Evolutionary conservation across 1,284 basidiomycete genomes (phyloP).

Genomic region (Cronartium ribicola): DNA sequence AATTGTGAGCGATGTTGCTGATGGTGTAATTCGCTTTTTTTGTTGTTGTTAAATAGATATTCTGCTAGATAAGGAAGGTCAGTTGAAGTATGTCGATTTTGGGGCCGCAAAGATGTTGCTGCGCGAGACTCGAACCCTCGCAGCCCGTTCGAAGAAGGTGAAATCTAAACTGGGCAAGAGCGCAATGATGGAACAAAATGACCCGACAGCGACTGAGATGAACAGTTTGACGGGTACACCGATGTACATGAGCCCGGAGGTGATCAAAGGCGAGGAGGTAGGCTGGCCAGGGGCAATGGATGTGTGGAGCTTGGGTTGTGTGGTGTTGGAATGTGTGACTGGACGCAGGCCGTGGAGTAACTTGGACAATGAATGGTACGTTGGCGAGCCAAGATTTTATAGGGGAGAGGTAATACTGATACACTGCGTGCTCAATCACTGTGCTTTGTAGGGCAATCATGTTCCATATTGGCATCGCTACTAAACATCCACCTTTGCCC

Average conservation of each 20-base stretch:
- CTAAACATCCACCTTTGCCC: slow-evolving; percentile 91
- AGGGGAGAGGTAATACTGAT: not conserved
- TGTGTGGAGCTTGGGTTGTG: slow-evolving; percentile 94
- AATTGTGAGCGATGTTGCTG: not conserved
- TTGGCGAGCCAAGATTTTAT: slow-evolving; percentile 21
- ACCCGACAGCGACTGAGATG: slow-evolving; percentile 53
- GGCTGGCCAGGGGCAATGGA: slow-evolving; percentile 95
- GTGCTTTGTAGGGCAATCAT: slow-evolving; percentile 76
- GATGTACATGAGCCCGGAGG: slow-evolving; percentile 99
- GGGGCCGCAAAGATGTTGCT: slow-evolving; percentile 96
- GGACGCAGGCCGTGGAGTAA: slow-evolving; percentile 98
- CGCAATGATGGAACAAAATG: slow-evolving; percentile 48
- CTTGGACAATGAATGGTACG: slow-evolving; percentile 95
- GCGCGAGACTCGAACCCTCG: slow-evolving; percentile 80
- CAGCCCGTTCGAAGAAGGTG: slow-evolving; percentile 57
- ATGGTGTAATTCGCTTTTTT: not conserved
- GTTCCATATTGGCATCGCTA: slow-evolving; percentile 98
- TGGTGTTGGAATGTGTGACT: slow-evolving; percentile 91
- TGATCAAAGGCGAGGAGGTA: slow-evolving; percentile 70
- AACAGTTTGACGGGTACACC: slow-evolving; percentile 79
- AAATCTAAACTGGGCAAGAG: slow-evolving; percentile 41
- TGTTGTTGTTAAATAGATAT: slow-evolving; percentile 63
- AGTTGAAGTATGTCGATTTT: slow-evolving; percentile 98
- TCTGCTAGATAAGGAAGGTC: slow-evolving; percentile 79
- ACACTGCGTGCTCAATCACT: slow-evolving; percentile 47